Percentiles rank a stretch among this genome's conserved stretches.
These are phyloP conservation scores for Boletellus sp. DNA, from an alignment of 768 basidiomycete species.

Conservation along the genomic window DNA sequence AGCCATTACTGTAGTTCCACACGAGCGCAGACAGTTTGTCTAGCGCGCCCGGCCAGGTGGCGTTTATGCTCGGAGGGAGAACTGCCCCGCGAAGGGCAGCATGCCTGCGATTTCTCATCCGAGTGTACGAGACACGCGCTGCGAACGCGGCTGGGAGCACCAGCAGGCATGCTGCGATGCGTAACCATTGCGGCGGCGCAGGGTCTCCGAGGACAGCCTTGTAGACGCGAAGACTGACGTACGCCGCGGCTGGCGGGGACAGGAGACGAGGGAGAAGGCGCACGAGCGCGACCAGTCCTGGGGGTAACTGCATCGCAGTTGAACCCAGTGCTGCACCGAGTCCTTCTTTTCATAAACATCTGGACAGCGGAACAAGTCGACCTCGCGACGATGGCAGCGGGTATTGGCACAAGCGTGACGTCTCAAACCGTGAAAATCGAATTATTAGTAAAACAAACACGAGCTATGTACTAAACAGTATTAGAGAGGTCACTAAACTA, in stretches of 20 bases:
- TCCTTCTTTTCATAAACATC: too few relatives aligned
- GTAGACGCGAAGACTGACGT: conserved; percentile 12
- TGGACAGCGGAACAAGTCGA: too few relatives aligned
- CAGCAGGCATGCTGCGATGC: conserved; percentile 16
- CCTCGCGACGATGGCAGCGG: too few relatives aligned
- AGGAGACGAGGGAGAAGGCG: conserved; percentile 28
- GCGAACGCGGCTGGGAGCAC: conserved; percentile 24
- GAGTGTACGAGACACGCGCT: conserved; percentile 36
- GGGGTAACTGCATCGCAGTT: conserved; percentile 22
- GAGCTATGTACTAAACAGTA: too few relatives aligned
- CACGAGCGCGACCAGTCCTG: conserved; percentile 32
- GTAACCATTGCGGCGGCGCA: conserved; percentile 13
- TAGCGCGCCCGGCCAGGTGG: conserved; percentile 42
- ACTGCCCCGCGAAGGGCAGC: conserved; percentile 47
- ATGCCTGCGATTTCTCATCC: conserved; percentile 39
- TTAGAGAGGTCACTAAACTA: too few relatives aligned
- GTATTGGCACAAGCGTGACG: too few relatives aligned
- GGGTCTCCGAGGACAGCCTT: neutral
- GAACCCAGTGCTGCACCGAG: too few relatives aligned
- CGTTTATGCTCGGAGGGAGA: conserved; percentile 37
- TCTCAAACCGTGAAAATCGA: too few relatives aligned
- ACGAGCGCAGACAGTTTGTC: conserved; percentile 42
- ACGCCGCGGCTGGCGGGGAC: conserved; percentile 16
- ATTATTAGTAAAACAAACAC: too few relatives aligned
- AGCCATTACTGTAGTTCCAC: conserved; percentile 40